Evolutionary conservation across 73 alveolate genomes (phyloP).

Genomic region (Paraurostyla sp.): DNA sequence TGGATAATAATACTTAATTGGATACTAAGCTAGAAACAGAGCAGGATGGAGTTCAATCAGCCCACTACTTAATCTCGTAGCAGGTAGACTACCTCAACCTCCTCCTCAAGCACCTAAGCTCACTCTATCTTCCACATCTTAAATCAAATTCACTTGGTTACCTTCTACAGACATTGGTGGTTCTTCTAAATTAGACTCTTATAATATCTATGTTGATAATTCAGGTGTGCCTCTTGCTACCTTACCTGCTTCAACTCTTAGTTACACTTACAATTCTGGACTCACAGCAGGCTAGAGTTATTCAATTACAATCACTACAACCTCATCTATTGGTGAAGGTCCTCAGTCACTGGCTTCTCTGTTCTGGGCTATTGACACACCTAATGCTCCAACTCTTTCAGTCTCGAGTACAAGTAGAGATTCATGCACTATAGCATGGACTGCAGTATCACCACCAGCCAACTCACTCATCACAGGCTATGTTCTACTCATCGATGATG

Average conservation of each 20-base stretch:
- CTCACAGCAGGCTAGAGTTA: constrained; percentile 70
- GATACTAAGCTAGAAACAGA: constrained; percentile 71
- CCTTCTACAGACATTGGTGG: constrained; percentile 71
- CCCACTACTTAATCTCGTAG: constrained; percentile 50
- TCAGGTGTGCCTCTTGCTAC: neutral
- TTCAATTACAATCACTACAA: constrained; percentile 62
- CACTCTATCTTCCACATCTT: constrained; percentile 52
- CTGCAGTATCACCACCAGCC: constrained; percentile 74
- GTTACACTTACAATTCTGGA: constrained; percentile 51
- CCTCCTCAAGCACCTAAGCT: constrained; percentile 68
- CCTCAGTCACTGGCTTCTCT: constrained; percentile 57
- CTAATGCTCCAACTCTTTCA: constrained; percentile 73
- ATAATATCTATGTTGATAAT: constrained; percentile 63
- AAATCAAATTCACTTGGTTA: constrained; percentile 59
- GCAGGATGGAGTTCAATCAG: constrained; percentile 83
- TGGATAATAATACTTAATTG: constrained; percentile 68
- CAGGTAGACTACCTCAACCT: constrained; percentile 78
- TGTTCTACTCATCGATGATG: constrained; percentile 70
- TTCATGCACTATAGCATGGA: constrained; percentile 79
- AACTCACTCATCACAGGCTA: constrained; percentile 68
- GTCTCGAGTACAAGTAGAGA: constrained; percentile 68
- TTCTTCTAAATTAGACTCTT: constrained; percentile 33
- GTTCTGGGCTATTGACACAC: constrained; percentile 76
- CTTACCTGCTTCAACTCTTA: constrained; percentile 37
- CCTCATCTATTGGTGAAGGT: constrained; percentile 79